Conservation (phyloP, 768 basidiomycete genomes). For the Suillus placidus region DNA sequence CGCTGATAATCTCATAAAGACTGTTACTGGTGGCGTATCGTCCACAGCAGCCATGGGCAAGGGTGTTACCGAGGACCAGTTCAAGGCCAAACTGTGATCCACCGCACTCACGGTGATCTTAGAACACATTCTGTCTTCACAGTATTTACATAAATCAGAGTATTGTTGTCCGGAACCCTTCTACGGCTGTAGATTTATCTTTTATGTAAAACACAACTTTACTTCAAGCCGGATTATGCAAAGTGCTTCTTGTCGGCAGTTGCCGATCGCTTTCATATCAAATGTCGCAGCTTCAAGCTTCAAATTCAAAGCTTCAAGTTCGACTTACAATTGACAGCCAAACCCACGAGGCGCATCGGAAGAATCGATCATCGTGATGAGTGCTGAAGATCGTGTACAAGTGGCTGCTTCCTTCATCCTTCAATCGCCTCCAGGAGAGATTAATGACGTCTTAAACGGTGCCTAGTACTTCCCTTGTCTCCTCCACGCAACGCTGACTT, state of each 20-base stretch:
- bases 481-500: constrained; percentile 6
- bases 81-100: constrained; percentile 51
- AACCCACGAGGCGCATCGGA: background rate
- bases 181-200: background rate
- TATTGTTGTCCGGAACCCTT: background rate
- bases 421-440: constrained; percentile 94
- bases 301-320: background rate
- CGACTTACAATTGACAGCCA: background rate
- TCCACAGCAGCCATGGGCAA: constrained; percentile 99
- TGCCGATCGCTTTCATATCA: background rate
- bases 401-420: constrained; percentile 79
- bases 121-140: constrained; percentile 1
- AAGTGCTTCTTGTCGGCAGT: background rate
- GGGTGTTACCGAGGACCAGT: constrained; percentile 93
- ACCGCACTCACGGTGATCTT: background rate
- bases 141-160: constrained; percentile 4
- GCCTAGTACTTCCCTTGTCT: constrained; percentile 19
- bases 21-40: constrained; percentile 95
- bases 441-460: constrained; percentile 96
- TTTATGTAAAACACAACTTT: background rate
- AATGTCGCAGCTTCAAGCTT: background rate
- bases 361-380: constrained; percentile 43
- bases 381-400: constrained; percentile 63
- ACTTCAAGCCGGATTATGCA: background rate
- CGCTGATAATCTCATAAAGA: constrained; percentile 88